These are phyloP conservation scores for Medicago truncatula DNA, from an alignment of 306 rosid species.

Conservation along the genomic window DNA sequence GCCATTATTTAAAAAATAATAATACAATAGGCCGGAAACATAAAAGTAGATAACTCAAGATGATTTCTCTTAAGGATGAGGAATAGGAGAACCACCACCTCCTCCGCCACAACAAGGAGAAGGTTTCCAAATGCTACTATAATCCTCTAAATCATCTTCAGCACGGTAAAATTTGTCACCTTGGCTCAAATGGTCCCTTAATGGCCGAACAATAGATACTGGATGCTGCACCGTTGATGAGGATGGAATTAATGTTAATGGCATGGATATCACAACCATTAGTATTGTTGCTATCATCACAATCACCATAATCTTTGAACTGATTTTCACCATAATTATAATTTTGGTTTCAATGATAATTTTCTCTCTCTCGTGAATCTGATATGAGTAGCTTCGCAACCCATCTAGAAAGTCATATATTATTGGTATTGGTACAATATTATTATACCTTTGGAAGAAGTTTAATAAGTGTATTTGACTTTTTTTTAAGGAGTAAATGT, in stretches of 20 bases:
- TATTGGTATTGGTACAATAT: too few relatives aligned
- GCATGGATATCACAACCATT: slow-evolving; percentile 29
- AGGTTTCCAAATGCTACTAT: slow-evolving; percentile 55
- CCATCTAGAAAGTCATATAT: neutral
- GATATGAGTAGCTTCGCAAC: neutral
- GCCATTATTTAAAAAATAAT: too few relatives aligned
- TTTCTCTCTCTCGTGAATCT: neutral
- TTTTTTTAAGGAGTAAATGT: too few relatives aligned
- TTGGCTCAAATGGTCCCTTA: neutral
- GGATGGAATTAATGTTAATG: neutral
- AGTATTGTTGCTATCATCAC: too few relatives aligned
- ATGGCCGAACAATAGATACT: neutral
- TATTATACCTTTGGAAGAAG: too few relatives aligned
- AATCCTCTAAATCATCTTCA: slow-evolving; percentile 41
- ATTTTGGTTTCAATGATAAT: slow-evolving; percentile 32
- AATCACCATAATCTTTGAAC: slow-evolving; percentile 1
- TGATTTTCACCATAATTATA: slow-evolving; percentile 21
- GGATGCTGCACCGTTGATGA: slow-evolving; percentile 1
- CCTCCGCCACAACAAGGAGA: slow-evolving; percentile 51
- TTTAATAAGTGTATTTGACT: too few relatives aligned
- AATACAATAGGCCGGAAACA: neutral
- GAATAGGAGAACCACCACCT: slow-evolving; percentile 57
- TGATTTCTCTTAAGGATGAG: slow-evolving; percentile 44
- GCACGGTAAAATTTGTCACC: neutral
- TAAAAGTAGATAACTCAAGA: neutral